Conservation (phyloP, 352 stramenopile genomes). For the Pythium rishiriense region DNA sequence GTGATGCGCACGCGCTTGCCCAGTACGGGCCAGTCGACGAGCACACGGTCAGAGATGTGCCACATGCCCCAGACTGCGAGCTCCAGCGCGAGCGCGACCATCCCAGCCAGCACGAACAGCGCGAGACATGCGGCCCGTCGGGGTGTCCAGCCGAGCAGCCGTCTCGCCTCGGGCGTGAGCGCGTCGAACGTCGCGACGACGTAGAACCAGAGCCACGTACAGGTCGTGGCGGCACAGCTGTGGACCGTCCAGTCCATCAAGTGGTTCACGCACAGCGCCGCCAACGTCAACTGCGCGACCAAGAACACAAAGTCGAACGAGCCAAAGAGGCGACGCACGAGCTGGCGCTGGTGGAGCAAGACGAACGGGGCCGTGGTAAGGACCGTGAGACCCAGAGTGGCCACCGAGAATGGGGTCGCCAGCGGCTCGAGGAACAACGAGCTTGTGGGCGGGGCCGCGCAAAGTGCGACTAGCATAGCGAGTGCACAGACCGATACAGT, state of each 20-base stretch:
- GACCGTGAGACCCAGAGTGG: not conserved
- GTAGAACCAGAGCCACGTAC: conserved; percentile 23
- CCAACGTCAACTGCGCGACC: conserved; percentile 17
- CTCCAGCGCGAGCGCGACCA: conserved; percentile 3
- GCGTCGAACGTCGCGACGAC: conserved; percentile 14
- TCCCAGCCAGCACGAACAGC: not conserved
- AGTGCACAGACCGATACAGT: not conserved
- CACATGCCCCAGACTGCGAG: not conserved
- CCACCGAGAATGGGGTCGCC: not conserved
- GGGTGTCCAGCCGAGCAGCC: not conserved
- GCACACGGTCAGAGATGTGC: conserved; percentile 1
- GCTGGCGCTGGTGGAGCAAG: conserved; percentile 8
- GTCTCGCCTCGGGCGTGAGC: conserved; percentile 5
- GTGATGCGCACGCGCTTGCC: not conserved
- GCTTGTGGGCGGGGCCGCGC: not conserved
- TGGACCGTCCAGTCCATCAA: conserved; percentile 24
- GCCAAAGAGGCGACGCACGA: conserved; percentile 11
- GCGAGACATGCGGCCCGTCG: not conserved
- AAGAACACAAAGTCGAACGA: conserved; percentile 38
- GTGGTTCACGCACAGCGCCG: conserved; percentile 19
- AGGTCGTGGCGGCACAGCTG: not conserved
- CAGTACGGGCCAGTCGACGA: not conserved
- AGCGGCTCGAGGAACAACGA: not conserved
- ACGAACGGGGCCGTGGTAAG: not conserved
- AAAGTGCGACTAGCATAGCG: not conserved